Evolutionary conservation across 495 filamentous ascomycete species (phyloP).

Genomic region (Penicillium subrubescens): DNA sequence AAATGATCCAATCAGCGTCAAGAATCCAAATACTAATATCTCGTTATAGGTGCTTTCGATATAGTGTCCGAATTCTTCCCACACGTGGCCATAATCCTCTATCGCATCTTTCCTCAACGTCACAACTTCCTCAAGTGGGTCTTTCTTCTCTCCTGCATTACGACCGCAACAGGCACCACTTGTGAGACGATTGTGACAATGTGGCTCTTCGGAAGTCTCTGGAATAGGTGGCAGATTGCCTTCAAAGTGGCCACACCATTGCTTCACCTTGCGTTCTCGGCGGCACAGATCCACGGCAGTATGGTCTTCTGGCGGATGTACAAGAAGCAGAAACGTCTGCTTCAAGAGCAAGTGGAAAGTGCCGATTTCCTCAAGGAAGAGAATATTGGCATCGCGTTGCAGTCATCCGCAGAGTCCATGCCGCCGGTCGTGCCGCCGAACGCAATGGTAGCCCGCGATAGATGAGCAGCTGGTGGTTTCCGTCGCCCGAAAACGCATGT

Average conservation of each 20-base stretch:
- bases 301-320: constrained; percentile 49
- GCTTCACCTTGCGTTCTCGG: constrained; percentile 47
- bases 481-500: background rate
- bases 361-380: constrained; percentile 52
- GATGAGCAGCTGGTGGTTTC: background rate
- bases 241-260: constrained; percentile 54
- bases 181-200: constrained; percentile 51
- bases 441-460: background rate
- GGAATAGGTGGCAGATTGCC: constrained; percentile 47
- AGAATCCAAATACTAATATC: background rate
- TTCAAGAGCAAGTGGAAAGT: constrained; percentile 17
- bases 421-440: background rate
- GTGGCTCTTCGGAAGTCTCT: constrained; percentile 51
- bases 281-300: constrained; percentile 49
- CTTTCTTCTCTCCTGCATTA: constrained; percentile 40
- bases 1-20: background rate
- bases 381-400: constrained; percentile 2
- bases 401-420: background rate
- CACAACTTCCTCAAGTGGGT: constrained; percentile 46
- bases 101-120: constrained; percentile 41
- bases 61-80: constrained; percentile 53
- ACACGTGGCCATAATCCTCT: constrained; percentile 52
- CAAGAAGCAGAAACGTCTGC: constrained; percentile 29
- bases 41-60: constrained; percentile 47
- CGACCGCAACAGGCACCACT: constrained; percentile 44